Evolutionary conservation across 83 land plant species (phyloP), one percentile per base, ranked within the genome.

Genomic region (Thuja plicata): DNA sequence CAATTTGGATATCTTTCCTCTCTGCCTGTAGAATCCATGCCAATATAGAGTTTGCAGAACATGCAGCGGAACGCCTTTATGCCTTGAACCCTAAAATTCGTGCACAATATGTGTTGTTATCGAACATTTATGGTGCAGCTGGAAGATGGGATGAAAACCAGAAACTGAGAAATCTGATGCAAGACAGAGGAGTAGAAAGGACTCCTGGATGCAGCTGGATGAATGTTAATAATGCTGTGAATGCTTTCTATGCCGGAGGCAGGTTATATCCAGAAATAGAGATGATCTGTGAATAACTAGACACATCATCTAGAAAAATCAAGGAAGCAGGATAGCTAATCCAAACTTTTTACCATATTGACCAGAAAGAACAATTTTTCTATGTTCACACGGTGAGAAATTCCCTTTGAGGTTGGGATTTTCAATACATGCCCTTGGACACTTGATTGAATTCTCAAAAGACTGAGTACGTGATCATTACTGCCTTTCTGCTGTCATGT

Each of bases 1-100:
- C 41, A 80, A n/a, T 94, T 21, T 94, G 83, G 83, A 38, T 35
- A 11, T 80, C 83, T 16, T 80, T 80, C 34, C 83, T 80, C 30
- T 35, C 41, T 80, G 38, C 83, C 43, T 80, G 83, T 40, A 80
- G 83, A 80, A 80, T 80, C 43, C 83, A 80, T n/a, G 17, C 11
- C 38, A 80, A 80, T 80, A 62, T 87, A 13, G 88, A 90, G 74
- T 34, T 60, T 9, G 91, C 77, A 62, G 82, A 80, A 34, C 34
- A 41, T 82, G 86, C 76, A 41, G 88, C 85, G 7, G 37, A 87
- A 21, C 46, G 43, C 35, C 27, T 89, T 10, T 41, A 48, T 41
- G 60, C 52, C 71, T 30, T 77, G 48, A 83, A 73, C 17, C 88
- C 88, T 12, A 24, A 55, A 41, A 66, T 70, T 86, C 88, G 38